phyloP scores from a whole-genome alignment of 176 grass and related monocot genomes.

The Typha latifolia region DNA sequence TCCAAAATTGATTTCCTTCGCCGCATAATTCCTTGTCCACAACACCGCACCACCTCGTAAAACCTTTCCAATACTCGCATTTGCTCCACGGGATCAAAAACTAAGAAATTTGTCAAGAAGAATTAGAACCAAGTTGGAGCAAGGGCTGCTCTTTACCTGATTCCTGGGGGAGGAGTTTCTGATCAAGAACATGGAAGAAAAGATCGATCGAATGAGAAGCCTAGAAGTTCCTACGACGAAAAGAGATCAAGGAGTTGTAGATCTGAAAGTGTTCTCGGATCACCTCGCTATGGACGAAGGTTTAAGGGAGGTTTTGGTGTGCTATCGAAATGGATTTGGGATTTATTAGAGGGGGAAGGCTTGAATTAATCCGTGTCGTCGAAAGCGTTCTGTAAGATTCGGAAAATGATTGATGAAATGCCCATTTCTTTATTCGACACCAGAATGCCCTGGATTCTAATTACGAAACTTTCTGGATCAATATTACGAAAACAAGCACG shows the following conservation, averaged over 20 bases:
- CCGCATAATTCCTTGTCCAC: constrained; percentile 39
- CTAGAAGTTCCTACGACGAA: background rate
- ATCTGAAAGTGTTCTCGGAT: background rate
- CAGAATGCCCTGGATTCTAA: too few species aligned
- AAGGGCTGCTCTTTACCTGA: background rate
- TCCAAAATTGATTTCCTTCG: constrained; percentile 64
- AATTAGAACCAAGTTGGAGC: background rate
- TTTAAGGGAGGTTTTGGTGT: too few species aligned
- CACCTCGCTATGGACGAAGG: too few species aligned
- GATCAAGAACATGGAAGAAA: background rate
- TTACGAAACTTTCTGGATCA: too few species aligned
- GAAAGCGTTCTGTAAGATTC: too few species aligned
- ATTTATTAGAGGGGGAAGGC: too few species aligned
- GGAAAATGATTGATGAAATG: too few species aligned
- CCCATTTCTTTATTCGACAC: too few species aligned
- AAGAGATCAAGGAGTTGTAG: background rate
- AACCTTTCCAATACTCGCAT: background rate
- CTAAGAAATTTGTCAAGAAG: background rate
- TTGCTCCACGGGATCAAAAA: background rate
- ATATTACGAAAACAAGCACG: too few species aligned
- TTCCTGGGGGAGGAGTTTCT: background rate
- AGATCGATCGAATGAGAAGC: background rate
- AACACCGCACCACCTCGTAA: constrained; percentile 1
- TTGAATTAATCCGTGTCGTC: too few species aligned
- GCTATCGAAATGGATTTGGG: too few species aligned